Conservation (phyloP, 2,329 filamentous ascomycete genomes). For the Thelonectria rubi region DNA sequence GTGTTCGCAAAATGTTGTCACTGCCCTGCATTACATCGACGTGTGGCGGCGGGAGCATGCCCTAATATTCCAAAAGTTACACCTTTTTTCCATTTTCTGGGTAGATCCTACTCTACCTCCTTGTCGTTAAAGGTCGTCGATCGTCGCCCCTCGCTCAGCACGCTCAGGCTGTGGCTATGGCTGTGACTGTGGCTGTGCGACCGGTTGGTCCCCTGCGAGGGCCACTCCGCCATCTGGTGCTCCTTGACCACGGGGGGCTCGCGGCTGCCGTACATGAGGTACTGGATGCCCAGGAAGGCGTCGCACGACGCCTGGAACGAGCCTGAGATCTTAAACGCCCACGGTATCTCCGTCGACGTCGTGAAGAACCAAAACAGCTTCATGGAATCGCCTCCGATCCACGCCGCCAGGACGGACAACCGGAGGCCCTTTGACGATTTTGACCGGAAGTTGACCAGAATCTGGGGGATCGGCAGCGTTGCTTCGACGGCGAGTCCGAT, state of each 20-base stretch:
- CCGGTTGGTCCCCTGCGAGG: slow-evolving; percentile 40
- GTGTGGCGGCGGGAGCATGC: slow-evolving; percentile 20
- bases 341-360: slow-evolving; percentile 73
- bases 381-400: slow-evolving; percentile 83
- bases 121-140: slow-evolving; percentile 50
- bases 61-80: slow-evolving; percentile 25
- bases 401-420: slow-evolving; percentile 77
- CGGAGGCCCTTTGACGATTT: slow-evolving; percentile 81
- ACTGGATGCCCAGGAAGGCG: slow-evolving; percentile 77
- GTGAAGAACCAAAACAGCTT: slow-evolving; percentile 91
- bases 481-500: slow-evolving; percentile 83
- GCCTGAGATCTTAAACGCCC: slow-evolving; percentile 83
- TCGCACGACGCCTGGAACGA: slow-evolving; percentile 84
- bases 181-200: slow-evolving; percentile 26
- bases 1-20: slow-evolving; percentile 11
- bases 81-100: slow-evolving; percentile 16
- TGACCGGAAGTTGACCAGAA: slow-evolving; percentile 73
- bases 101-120: slow-evolving; percentile 39
- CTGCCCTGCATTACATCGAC: slow-evolving; percentile 5
- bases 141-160: slow-evolving; percentile 51
- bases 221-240: slow-evolving; percentile 50
- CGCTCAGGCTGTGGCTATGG: slow-evolving; percentile 49
- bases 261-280: slow-evolving; percentile 72
- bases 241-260: slow-evolving; percentile 49
- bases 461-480: slow-evolving; percentile 82